Percentiles rank a stretch among this genome's conserved stretches.
Evolutionary conservation across 2,329 filamentous ascomycete species (phyloP).

Genomic region (Exophiala dermatitidis): DNA sequence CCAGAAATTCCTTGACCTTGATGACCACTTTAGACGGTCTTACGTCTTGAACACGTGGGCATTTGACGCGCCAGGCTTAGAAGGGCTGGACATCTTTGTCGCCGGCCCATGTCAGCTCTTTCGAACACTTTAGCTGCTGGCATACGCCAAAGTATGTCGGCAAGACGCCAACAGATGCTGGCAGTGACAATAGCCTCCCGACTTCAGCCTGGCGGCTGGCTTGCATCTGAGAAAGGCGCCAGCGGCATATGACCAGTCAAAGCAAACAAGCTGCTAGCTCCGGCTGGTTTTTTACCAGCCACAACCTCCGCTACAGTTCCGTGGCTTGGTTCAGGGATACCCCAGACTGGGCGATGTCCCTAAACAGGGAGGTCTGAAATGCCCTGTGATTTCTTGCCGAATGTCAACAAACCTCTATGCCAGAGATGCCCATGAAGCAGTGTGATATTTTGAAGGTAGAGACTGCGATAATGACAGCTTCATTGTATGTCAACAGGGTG

Average conservation of each 20-base stretch:
- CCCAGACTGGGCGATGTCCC: neutral
- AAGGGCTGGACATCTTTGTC: too few species aligned
- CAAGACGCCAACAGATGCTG: neutral
- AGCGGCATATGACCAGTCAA: conserved; percentile 1
- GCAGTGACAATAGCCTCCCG: neutral
- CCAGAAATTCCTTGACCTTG: too few species aligned
- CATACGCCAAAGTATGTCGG: too few species aligned
- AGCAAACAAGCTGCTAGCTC: neutral
- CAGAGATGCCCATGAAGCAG: neutral
- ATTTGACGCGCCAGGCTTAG: too few species aligned
- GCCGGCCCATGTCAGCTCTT: too few species aligned
- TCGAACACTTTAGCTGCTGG: neutral
- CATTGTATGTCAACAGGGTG: neutral
- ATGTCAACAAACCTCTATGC: neutral
- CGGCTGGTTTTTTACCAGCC: neutral
- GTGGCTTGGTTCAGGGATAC: neutral
- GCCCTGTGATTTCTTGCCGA: neutral
- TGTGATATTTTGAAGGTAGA: neutral
- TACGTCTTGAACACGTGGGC: too few species aligned
- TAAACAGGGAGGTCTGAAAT: neutral
- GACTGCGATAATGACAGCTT: neutral
- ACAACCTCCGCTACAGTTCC: neutral
- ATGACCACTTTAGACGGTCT: too few species aligned
- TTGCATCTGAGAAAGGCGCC: neutral
- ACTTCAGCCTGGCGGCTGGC: neutral